A percentile compares a stretch with the other conserved stretches of the same genome.
Conservation (phyloP, 805 yeast species). For the Hanseniaspora thailandica region DNA sequence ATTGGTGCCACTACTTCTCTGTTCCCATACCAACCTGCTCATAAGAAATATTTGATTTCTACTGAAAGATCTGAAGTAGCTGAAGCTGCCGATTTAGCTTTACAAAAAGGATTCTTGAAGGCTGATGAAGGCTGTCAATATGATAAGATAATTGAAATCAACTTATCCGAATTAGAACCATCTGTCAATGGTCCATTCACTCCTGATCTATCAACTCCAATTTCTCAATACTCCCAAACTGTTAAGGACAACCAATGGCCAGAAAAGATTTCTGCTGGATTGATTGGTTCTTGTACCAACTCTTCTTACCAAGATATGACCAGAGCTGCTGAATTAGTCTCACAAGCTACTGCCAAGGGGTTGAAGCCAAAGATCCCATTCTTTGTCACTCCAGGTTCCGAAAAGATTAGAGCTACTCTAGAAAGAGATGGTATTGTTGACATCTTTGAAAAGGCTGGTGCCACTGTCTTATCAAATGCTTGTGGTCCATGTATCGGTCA, state of each 20-base stretch:
- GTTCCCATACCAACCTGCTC: slow-evolving; percentile 85
- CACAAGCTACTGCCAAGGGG: slow-evolving; percentile 78
- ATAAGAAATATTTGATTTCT: slow-evolving; percentile 64
- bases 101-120: slow-evolving; percentile 46
- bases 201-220: slow-evolving; percentile 91
- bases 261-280: slow-evolving; percentile 70
- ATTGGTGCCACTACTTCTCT: slow-evolving; percentile 97
- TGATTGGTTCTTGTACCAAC: slow-evolving; percentile 97
- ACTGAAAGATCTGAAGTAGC: slow-evolving; percentile 80
- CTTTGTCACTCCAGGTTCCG: slow-evolving; percentile 96
- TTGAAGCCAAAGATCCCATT: slow-evolving; percentile 82
- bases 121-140: slow-evolving; percentile 86
- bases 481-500: slow-evolving; percentile 99
- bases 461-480: slow-evolving; percentile 87
- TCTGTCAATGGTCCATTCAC: slow-evolving; percentile 97
- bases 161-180: slow-evolving; percentile 80
- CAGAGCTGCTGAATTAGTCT: slow-evolving; percentile 80
- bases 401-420: slow-evolving; percentile 92
- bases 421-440: slow-evolving; percentile 86
- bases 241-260: slow-evolving; percentile 79
- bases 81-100: slow-evolving; percentile 57
- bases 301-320: slow-evolving; percentile 98
- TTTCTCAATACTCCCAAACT: slow-evolving; percentile 64
- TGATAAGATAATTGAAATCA: slow-evolving; percentile 84
- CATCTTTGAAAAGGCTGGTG: slow-evolving; percentile 77